Evolutionary conservation across 257 asterid genomes (phyloP).

Genomic region (Lycium barbarum): DNA sequence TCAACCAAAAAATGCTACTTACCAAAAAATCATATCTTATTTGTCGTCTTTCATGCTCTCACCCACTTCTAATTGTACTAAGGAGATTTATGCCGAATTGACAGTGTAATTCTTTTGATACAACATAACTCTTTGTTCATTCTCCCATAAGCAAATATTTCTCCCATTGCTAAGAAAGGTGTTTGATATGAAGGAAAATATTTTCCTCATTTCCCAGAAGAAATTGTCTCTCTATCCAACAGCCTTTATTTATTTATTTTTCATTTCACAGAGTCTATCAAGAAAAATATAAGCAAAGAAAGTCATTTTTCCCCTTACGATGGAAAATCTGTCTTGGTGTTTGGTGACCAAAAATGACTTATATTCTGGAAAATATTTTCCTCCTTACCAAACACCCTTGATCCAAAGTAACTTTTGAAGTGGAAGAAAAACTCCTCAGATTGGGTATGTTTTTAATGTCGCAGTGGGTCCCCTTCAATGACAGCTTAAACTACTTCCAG

Average conservation of each 20-base stretch:
- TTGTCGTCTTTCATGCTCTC: neutral
- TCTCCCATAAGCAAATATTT: neutral
- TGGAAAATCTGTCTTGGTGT: neutral
- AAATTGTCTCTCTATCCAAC: neutral
- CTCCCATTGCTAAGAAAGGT: neutral
- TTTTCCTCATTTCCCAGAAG: neutral
- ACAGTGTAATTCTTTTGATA: neutral
- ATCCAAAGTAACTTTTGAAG: neutral
- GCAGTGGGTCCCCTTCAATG: neutral
- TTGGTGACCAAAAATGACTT: neutral
- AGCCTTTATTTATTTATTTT: too few relatives aligned
- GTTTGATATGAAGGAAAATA: neutral
- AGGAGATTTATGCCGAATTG: neutral
- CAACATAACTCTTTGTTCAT: neutral
- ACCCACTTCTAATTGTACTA: neutral
- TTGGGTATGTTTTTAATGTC: neutral
- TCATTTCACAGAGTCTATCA: neutral
- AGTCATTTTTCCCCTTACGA: neutral
- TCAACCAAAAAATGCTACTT: neutral
- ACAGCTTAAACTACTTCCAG: neutral
- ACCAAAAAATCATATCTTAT: neutral
- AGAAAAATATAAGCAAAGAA: neutral
- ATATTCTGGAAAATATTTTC: neutral
- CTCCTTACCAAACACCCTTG: neutral
- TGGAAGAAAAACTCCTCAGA: neutral